phyloP scores from a whole-genome alignment of 2,329 filamentous ascomycete genomes.

The Bimuria novae-zelandiae region DNA sequence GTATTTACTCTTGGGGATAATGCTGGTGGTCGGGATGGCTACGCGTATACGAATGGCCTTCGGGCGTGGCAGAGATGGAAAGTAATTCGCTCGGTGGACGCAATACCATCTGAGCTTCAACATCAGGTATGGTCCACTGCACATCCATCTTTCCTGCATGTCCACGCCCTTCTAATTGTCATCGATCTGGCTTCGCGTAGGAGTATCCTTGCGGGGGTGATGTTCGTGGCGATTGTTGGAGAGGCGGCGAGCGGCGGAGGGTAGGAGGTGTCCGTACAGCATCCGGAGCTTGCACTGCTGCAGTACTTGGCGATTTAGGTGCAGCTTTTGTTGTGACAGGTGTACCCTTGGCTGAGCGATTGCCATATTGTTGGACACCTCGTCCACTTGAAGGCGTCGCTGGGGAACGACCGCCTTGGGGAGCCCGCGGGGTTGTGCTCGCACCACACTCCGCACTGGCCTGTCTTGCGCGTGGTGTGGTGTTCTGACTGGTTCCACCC shows the following conservation, averaged over 20 bases:
- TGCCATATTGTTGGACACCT: conserved; percentile 31
- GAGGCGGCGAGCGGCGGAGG: conserved; percentile 37
- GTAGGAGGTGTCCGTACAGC: conserved; percentile 34
- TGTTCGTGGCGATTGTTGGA: conserved; percentile 32
- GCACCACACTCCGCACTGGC: conserved; percentile 37
- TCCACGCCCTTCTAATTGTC: conserved; percentile 41
- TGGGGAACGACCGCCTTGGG: conserved; percentile 38
- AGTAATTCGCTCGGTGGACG: conserved; percentile 34
- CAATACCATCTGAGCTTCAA: conserved; percentile 41
- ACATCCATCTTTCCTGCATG: conserved; percentile 43
- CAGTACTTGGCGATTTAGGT: conserved; percentile 36
- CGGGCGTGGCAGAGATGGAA: conserved; percentile 29
- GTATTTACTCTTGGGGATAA: neutral
- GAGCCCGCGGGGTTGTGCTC: conserved; percentile 39
- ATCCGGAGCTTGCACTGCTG: conserved; percentile 32
- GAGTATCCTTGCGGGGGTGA: conserved; percentile 36
- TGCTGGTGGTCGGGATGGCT: neutral
- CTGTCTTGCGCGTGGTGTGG: conserved; percentile 38
- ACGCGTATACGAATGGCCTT: neutral
- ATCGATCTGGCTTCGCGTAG: conserved; percentile 31
- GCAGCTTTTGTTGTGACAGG: conserved; percentile 29
- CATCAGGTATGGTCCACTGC: conserved; percentile 40
- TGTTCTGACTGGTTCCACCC: conserved; percentile 37
- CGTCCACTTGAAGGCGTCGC: conserved; percentile 41
- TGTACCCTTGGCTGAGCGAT: conserved; percentile 35